Evolutionary conservation across 192 early-diverging fungal genomes (phyloP), one percentile per base, ranked within the genome.

Genomic region (Dispira simplex): DNA sequence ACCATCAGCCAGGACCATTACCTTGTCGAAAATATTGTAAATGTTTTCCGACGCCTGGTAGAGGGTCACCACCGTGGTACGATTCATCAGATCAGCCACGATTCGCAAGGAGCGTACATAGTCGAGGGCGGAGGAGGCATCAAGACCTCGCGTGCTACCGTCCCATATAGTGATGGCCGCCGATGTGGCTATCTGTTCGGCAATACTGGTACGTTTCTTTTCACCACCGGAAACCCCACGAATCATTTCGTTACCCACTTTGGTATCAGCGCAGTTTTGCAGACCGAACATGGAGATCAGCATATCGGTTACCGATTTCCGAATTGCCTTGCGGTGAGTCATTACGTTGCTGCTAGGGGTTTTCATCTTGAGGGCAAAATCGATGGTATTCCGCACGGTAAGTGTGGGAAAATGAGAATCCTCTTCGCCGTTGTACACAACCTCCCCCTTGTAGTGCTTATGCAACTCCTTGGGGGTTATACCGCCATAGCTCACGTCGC

Each of bases 171-270:
- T 81, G 66, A 86, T 68, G 49, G 81, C 66, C 23, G 77, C 73
- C 43, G 78, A 73, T 16, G 78, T 78, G 12, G 83, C 83, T 64
- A 87, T 82, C 70, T 87, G 85, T 70, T 87, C 85, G 14, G 85
- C 85, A 67, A 86, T 89, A 14, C 82, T 85, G 46, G 87, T 78
- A 65, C 87, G 87, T 71, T 85, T 85, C 68, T 83, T 81, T 69
- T 89, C 87, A 49, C 87, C 87, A 67, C 87, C 85, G n/a, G 83
- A 85, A n/a, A 86, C 73, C 68, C 87, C 85, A 62, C 87, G 85
- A 66, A 88, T 66, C 56, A 85, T 85, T 12, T 83, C 86, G 66
- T 88, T 81, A 48, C 86, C 86, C 9, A 88, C 86, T 11, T 72
- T 69, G 13, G 76, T 77, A 64, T 77, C 76, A 46, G 76, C 76